phyloP scores from a whole-genome alignment of 2,329 filamentous ascomycete species.

The Macroventuria anomochaeta region DNA sequence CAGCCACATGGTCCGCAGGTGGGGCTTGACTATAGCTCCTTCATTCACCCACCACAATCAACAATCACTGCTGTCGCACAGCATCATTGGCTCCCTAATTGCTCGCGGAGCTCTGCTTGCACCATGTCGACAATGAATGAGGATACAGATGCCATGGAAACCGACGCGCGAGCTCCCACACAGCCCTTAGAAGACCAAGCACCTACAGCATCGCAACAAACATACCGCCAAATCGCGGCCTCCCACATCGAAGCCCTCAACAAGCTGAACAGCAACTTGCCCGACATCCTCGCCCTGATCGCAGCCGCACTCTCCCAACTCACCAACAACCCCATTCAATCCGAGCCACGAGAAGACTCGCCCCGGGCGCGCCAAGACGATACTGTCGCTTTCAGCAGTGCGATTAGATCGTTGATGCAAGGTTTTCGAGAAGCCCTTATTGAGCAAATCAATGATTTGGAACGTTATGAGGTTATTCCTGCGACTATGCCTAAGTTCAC shows the following conservation, averaged over 20 bases:
- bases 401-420: conserved; percentile 76
- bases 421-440: conserved; percentile 33
- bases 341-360: conserved; percentile 36
- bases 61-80: too few species aligned
- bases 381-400: conserved; percentile 61
- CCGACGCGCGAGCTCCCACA: conserved; percentile 4
- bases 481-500: conserved; percentile 31
- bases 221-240: conserved; percentile 41
- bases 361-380: conserved; percentile 53
- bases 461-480: conserved; percentile 42
- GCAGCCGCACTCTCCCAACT: conserved; percentile 76
- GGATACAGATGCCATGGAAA: conserved; percentile 14
- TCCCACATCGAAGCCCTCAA: conserved; percentile 43
- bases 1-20: conserved; percentile 4
- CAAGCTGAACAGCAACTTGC: conserved; percentile 37
- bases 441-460: conserved; percentile 41
- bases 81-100: too few species aligned
- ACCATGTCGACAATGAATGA: conserved; percentile 25
- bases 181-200: conserved; percentile 14
- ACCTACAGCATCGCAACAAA: conserved; percentile 19
- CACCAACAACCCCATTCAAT: conserved; percentile 59
- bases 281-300: conserved; percentile 73
- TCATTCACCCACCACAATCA: neutral
- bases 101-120: too few species aligned
- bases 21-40: conserved; percentile 4